Conservation (phyloP, 2,329 filamentous ascomycete genomes). For the Macrophomina pseudophaseolina region DNA sequence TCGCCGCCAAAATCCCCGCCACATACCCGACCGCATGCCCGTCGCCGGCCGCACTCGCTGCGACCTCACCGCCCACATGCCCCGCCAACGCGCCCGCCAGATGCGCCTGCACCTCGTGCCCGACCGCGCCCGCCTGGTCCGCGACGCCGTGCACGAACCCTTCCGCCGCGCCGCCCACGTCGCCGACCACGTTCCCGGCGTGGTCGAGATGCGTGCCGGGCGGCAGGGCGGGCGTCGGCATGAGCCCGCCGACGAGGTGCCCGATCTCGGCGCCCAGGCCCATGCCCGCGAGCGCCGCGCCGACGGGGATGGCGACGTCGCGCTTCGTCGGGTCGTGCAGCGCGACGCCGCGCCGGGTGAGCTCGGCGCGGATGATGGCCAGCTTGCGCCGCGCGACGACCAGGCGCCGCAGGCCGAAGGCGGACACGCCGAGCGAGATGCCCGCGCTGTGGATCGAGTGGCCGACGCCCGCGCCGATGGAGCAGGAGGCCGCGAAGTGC, state of each 20-base stretch:
- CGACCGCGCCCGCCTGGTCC: neutral
- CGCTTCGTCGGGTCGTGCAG: slow-evolving; percentile 11
- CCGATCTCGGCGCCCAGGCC: slow-evolving; percentile 1
- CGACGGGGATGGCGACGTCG: slow-evolving; percentile 13
- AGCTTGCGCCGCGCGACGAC: slow-evolving; percentile 8
- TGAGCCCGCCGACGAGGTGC: neutral
- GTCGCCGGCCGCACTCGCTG: neutral
- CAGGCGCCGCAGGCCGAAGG: neutral
- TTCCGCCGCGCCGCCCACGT: neutral
- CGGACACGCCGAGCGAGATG: slow-evolving; percentile 12
- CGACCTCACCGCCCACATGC: neutral
- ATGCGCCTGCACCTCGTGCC: slow-evolving; percentile 2
- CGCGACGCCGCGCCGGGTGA: neutral
- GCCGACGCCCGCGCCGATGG: slow-evolving; percentile 2
- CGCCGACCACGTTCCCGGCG: neutral
- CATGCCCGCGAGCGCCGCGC: slow-evolving; percentile 6
- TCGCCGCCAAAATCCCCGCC: slow-evolving; percentile 21
- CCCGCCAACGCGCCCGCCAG: slow-evolving; percentile 1
- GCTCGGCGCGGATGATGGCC: slow-evolving; percentile 11
- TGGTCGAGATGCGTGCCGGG: neutral
- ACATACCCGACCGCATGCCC: slow-evolving; percentile 15
- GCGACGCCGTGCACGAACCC: neutral
- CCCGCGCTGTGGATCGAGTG: slow-evolving; percentile 10
- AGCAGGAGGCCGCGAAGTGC: slow-evolving; percentile 13
- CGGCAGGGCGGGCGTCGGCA: neutral